Base-by-base conservation (phyloP, 1,284 basidiomycete species). In the Apiotrichum gracile region DNA sequence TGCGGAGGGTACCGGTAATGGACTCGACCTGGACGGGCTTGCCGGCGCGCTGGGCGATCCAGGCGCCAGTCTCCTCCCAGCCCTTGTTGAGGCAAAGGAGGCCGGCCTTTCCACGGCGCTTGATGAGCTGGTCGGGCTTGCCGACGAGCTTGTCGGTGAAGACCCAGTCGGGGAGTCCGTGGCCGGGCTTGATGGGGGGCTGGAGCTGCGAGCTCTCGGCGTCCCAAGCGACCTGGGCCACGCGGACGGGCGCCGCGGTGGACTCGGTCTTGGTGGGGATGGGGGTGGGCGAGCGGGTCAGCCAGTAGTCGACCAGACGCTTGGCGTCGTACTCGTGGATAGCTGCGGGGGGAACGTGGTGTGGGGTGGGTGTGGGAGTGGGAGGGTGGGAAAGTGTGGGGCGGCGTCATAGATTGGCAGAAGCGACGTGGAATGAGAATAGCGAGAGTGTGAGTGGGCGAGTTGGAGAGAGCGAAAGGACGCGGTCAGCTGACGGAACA, bases 61-160 rank as follows among this genome's bases (percentile, higher is more conserved):
- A 98, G 52, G 83, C 79, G 66, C 82, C 86, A 22, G 88, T 86
- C 68, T 86, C 85, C 42, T 85, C 80, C 90, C 90, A 97, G 47
- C 83, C 81, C 79, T 93, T 93, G 84, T 97, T 97, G 64, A 98
- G 82, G 46, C 85, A 85, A 54, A 98, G 84, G 25, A 98, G 83
- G 63, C 94, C 94, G 29, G 92, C 91, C 83, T 98, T 98, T 67
- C 96, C 96, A 65, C 96, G 87, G 68, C 94, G 88, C 82, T 98
- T 98, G 84, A 98, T 97, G 75, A 98, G 86, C 79, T 97, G 93
- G 79, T 98, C 96, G 47, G 89, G 89, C 78, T 94, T 92, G 26
- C 85, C 88, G 69, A 94, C 90, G 72, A 93, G 87, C 80, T 91
- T 91, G 65, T 85, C 69, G 69, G 79, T 81, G 79, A 85, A 85